A percentile compares a stretch with the other conserved stretches of the same genome.
Evolutionary conservation across 495 filamentous ascomycete species (phyloP).

Genomic region (Lepraria neglecta): DNA sequence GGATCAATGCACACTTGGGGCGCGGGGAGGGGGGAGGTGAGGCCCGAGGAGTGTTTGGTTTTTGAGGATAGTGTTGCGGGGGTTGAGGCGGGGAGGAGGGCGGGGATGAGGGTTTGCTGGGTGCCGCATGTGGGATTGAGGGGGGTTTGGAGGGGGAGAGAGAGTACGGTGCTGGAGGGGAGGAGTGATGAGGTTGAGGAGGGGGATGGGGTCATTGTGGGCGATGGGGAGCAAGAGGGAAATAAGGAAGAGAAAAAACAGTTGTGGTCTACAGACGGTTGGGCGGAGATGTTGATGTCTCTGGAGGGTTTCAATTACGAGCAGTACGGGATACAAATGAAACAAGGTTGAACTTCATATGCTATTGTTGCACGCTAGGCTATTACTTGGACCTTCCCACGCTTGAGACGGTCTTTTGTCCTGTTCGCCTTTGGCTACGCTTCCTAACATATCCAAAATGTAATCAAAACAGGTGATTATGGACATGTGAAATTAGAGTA

Average conservation of each 20-base stretch:
- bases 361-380: not conserved
- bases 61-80: conserved; percentile 42
- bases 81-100: conserved; percentile 40
- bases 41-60: conserved; percentile 38
- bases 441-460: too few species aligned
- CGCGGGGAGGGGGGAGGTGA: conserved; percentile 27
- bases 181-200: conserved; percentile 25
- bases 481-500: too few species aligned
- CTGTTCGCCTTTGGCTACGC: not conserved
- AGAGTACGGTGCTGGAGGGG: conserved; percentile 34
- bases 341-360: not conserved
- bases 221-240: not conserved
- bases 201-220: conserved; percentile 8
- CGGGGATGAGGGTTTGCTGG: conserved; percentile 44
- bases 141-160: conserved; percentile 28
- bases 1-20: conserved; percentile 28
- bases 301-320: conserved; percentile 33
- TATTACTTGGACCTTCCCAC: too few species aligned
- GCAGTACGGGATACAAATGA: conserved; percentile 29
- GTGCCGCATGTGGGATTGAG: conserved; percentile 36
- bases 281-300: conserved; percentile 34
- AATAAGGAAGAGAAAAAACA: conserved; percentile 23
- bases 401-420: not conserved
- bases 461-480: too few species aligned
- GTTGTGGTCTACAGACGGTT: conserved; percentile 35